These are phyloP conservation scores for Aspergillus ochraceus DNA, from an alignment of 2,329 filamentous ascomycete genomes.

Conservation along the genomic window DNA sequence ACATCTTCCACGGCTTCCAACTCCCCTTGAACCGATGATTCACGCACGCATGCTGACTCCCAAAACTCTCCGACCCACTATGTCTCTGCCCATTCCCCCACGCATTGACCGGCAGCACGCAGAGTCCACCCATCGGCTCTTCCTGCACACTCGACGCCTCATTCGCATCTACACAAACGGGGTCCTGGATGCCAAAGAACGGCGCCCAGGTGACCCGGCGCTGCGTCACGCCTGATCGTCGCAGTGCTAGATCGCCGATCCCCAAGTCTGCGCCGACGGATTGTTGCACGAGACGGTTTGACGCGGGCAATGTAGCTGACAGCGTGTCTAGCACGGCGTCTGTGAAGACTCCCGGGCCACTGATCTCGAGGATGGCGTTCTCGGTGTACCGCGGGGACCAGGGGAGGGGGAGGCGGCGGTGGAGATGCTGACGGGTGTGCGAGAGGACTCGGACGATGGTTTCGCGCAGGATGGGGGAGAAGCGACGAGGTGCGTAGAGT, in stretches of 20 bases:
- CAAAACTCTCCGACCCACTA: constrained; percentile 29
- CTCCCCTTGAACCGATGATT: constrained; percentile 33
- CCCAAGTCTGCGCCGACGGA: constrained; percentile 25
- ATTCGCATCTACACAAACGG: constrained; percentile 25
- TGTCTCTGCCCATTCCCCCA: constrained; percentile 40
- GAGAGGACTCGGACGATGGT: constrained; percentile 32
- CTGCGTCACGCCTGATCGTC: constrained; percentile 4
- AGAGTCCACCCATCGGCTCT: constrained; percentile 68
- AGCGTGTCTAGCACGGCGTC: constrained; percentile 34
- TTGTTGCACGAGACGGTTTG: constrained; percentile 24
- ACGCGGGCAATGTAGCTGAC: constrained; percentile 26
- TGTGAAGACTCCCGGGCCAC: constrained; percentile 36
- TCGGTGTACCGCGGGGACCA: constrained; percentile 24
- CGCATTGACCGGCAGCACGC: constrained; percentile 80
- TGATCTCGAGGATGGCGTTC: constrained; percentile 30
- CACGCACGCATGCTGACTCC: constrained; percentile 30
- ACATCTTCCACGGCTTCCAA: constrained; percentile 32
- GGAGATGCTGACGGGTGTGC: constrained; percentile 29
- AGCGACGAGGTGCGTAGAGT: constrained; percentile 36
- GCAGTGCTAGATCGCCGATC: constrained; percentile 21
- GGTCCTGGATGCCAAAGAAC: constrained; percentile 27
- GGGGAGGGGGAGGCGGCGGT: constrained; percentile 12
- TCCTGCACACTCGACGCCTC: constrained; percentile 49
- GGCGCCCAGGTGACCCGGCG: constrained; percentile 36
- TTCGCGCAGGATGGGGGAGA: constrained; percentile 34